Evolutionary conservation across 208 protist species (phyloP).

Genomic region (Trypanosoma grayi): DNA sequence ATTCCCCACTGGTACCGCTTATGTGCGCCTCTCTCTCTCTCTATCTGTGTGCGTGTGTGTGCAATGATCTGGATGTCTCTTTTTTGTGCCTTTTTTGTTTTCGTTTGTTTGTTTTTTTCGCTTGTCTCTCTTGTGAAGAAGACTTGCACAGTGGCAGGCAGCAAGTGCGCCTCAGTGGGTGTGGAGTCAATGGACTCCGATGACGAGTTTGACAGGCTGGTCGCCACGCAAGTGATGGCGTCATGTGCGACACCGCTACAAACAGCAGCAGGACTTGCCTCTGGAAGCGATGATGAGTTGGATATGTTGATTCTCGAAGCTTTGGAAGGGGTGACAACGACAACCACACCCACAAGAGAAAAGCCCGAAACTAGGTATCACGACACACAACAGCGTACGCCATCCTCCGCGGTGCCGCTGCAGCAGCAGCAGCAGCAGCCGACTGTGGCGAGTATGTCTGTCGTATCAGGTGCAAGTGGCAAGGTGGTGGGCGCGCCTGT

Average conservation of each 20-base stretch:
- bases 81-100: background rate
- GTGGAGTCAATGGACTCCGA: conserved; percentile 18
- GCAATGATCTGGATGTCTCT: background rate
- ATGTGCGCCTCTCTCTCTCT: background rate
- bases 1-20: too few species aligned
- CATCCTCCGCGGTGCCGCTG: background rate
- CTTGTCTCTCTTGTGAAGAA: conserved; percentile 5
- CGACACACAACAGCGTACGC: background rate
- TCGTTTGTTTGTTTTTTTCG: conserved; percentile 6
- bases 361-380: background rate
- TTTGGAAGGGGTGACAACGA: background rate
- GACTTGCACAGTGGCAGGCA: background rate
- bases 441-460: too few species aligned
- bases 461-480: too few species aligned
- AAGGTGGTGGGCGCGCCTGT: too few species aligned
- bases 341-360: background rate
- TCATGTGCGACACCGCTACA: too few species aligned
- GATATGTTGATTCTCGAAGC: conserved; percentile 13
- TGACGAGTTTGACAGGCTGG: conserved; percentile 24
- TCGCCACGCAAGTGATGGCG: conserved; percentile 7
- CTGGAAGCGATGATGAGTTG: conserved; percentile 11
- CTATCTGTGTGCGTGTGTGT: conserved; percentile 10
- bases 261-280: background rate
- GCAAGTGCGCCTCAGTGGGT: background rate
- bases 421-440: background rate